A percentile compares a stretch with the other conserved stretches of the same genome.
These are phyloP conservation scores for Xerocomus minutiporus DNA, from an alignment of 1,284 basidiomycete species.

Conservation along the genomic window DNA sequence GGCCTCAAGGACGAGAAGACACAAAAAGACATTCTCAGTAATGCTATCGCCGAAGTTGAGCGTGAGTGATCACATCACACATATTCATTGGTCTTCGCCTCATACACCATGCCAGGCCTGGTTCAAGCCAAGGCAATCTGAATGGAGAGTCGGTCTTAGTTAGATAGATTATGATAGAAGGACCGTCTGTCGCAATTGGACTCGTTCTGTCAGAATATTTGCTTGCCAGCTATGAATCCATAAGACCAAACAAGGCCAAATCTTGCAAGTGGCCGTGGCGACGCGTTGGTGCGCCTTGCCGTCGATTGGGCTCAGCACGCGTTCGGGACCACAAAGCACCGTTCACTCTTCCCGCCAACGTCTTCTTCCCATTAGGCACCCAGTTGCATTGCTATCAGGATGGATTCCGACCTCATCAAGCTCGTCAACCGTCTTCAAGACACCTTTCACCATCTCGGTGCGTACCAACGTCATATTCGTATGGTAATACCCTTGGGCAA, in stretches of 20 bases:
- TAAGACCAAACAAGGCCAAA: constrained; percentile 32
- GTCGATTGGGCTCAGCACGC: constrained; percentile 11
- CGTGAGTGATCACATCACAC: constrained; percentile 52
- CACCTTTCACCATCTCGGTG: constrained; percentile 78
- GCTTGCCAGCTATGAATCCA: not conserved
- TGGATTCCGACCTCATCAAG: constrained; percentile 93
- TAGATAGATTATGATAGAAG: constrained; percentile 30
- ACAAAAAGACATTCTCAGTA: constrained; percentile 86
- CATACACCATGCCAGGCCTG: constrained; percentile 43
- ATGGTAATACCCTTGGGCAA: constrained; percentile 3
- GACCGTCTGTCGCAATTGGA: constrained; percentile 5
- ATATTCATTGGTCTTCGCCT: constrained; percentile 6
- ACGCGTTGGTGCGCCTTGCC: constrained; percentile 29
- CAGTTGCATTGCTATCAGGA: constrained; percentile 35
- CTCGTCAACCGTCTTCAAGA: constrained; percentile 96
- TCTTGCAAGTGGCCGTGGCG: constrained; percentile 27
- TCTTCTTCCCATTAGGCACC: constrained; percentile 1
- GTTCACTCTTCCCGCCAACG: constrained; percentile 6
- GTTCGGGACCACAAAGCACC: constrained; percentile 8
- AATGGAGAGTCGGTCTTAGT: constrained; percentile 10
- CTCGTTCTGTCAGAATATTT: not conserved
- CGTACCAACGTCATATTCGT: constrained; percentile 27
- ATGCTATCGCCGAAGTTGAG: constrained; percentile 89
- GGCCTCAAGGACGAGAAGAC: constrained; percentile 86
- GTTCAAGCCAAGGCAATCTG: constrained; percentile 70